Conservation (phyloP, 2,329 filamentous ascomycete species). For the Metarhizium robertsii region DNA sequence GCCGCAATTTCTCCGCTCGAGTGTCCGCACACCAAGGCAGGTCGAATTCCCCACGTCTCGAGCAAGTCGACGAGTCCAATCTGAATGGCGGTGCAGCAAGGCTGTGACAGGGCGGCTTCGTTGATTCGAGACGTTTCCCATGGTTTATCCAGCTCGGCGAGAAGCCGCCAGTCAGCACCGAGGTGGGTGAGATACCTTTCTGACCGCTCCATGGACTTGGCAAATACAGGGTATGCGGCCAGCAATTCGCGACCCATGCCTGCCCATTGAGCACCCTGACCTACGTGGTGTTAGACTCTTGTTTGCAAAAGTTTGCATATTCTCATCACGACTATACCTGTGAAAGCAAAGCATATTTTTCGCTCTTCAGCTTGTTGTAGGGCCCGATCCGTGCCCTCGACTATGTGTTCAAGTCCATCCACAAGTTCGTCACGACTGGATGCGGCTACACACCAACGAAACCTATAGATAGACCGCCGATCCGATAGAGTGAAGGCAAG, state of each 20-base stretch:
- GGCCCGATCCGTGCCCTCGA: too few relatives aligned
- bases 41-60: conserved; percentile 30
- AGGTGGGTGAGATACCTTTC: conserved; percentile 22
- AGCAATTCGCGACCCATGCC: conserved; percentile 27
- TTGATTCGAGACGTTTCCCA: conserved; percentile 23
- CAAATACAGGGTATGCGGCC: conserved; percentile 24
- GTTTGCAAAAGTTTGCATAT: conserved; percentile 6
- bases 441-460: too few relatives aligned
- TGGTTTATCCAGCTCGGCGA: conserved; percentile 27
- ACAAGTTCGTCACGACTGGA: too few relatives aligned
- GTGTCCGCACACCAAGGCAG: conserved; percentile 32
- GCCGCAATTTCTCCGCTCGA: conserved; percentile 40
- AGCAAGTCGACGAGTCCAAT: conserved; percentile 36
- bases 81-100: conserved; percentile 37
- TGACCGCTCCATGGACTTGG: conserved; percentile 19
- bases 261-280: conserved; percentile 29
- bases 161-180: conserved; percentile 25
- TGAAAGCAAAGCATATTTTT: conserved; percentile 34
- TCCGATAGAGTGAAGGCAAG: too few relatives aligned
- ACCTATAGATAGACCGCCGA: too few relatives aligned
- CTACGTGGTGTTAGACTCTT: conserved; percentile 19
- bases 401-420: too few relatives aligned
- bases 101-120: conserved; percentile 32
- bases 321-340: conserved; percentile 16
- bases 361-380: too few relatives aligned